Conservation (phyloP, 169 alveolate genomes). For the Cryptosporidium canis region DNA sequence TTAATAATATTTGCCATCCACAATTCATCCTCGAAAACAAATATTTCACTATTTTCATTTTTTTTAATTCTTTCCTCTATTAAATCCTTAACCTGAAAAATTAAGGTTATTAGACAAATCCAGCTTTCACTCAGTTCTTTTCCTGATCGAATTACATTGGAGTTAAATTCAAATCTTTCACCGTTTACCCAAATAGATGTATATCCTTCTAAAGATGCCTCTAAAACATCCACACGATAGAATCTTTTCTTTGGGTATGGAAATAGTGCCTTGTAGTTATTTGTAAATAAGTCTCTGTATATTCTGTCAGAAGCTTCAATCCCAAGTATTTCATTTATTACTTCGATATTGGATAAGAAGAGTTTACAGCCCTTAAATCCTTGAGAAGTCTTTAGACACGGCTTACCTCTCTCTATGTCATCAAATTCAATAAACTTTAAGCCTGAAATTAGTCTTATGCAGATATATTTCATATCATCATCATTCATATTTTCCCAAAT, state of each 20-base stretch:
- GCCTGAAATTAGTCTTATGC: slow-evolving; percentile 39
- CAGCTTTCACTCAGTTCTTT: slow-evolving; percentile 37
- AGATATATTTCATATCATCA: slow-evolving; percentile 27
- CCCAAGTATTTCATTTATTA: slow-evolving; percentile 23
- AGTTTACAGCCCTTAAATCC: slow-evolving; percentile 65
- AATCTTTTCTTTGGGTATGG: slow-evolving; percentile 23
- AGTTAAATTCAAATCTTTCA: slow-evolving; percentile 40
- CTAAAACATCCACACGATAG: slow-evolving; percentile 71
- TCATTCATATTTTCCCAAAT: not conserved
- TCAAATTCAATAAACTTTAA: slow-evolving; percentile 55
- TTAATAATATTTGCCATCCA: slow-evolving; percentile 27
- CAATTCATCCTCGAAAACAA: slow-evolving; percentile 19
- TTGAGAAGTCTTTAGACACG: slow-evolving; percentile 37
- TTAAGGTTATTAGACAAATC: slow-evolving; percentile 27
- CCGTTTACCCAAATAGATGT: slow-evolving; percentile 71
- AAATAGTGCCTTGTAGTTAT: slow-evolving; percentile 50
- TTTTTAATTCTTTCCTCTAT: slow-evolving; percentile 11
- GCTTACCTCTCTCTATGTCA: slow-evolving; percentile 58
- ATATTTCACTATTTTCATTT: not conserved
- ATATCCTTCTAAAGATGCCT: slow-evolving; percentile 67
- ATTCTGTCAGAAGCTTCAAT: slow-evolving; percentile 24
- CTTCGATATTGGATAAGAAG: slow-evolving; percentile 46
- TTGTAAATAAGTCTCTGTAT: slow-evolving; percentile 26
- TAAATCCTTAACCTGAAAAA: slow-evolving; percentile 36
- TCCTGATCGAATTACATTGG: slow-evolving; percentile 31